Evolutionary conservation across 306 rosid genomes (phyloP), one percentile per base, ranked within the genome.

Genomic region (Casuarina cunninghamiana): DNA sequence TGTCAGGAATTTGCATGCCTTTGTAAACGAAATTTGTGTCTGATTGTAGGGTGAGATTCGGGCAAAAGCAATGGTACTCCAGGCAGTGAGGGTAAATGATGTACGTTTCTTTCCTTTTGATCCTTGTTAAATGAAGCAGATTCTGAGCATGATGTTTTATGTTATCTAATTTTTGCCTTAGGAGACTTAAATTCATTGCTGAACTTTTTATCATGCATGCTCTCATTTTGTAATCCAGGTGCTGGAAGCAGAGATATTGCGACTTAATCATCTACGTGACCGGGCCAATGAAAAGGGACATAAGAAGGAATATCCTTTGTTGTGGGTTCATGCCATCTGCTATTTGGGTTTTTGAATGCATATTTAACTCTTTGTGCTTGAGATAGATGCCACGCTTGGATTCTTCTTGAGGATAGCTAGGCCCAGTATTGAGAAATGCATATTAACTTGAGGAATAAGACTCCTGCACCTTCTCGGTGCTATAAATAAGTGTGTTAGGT

Each of bases 231-330:
- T 86, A 77, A 73, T 89, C 26, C 83, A 95, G 98, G 75, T 78
- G 79, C 88, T 92, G 81, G 91, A 84, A 57, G 87, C 87, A 67
- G 97, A 95, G 90, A 86, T 82, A 69, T 75, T 89, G 81, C 87
- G 79, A 74, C 87, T 91, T 72, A 89, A 73, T 77, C 88, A 91
- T 81, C 97, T 95, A 48, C 97, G 90, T 51, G 91, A 87, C 81
- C 87, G 92, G 79, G 97, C 98, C 79, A 92, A 89, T 84, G 97
- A 91, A 83, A 92, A 91, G 86, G 97, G 97, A 78, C 87, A 75
- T 74, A 76, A 82, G 79, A 93, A 92, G 83, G 97, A 95, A 95
- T 95, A 95, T 95, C 98, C 98, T 92, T 95, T 81, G 78, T 77
- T 82, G 32, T 83, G 70, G 42, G 43, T 81, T 58, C 43, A 1